Base-by-base conservation (phyloP, 78 protist genomes). In the Acrasis kona region DNA sequence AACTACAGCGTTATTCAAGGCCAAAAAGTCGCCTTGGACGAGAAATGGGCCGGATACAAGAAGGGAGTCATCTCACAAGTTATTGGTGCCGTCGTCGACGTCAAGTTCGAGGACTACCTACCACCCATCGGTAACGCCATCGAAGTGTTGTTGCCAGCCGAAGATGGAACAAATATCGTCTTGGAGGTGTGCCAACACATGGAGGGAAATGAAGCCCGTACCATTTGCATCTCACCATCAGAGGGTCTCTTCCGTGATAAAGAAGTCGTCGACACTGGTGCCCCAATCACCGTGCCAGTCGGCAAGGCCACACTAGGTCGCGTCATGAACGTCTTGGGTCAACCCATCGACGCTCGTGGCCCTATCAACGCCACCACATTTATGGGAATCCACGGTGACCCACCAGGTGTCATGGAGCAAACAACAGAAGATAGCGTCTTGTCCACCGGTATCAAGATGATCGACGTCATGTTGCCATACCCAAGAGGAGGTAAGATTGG, bases 21-120 rank as follows among this genome's bases (percentile, higher is more conserved):
- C 19, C 19, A 50, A 50, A 50, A 50, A 50, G 19, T 50, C 19
- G 19, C 61, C 19, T n/a, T n/a, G n/a, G n/a, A n/a, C n/a, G 61
- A 50, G 19, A 50, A 50, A 50, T 50, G 61, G 61, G 19, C 61
- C 19, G 61, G 61, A 50, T 50, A 50, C 19, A 50, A 50, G 19
- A 50, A 50, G 19, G 61, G 61, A 50, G 61, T 50, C 19, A 19
- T 50, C 19, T 50, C 61, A 50, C 94, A 89, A 90, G 94, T 96
- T 50, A 96, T 96, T 72, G 99, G 98, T 81, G 98, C 99, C 79
- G 99, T 96, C 72, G 99, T 96, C 41, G 99, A 96, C 76, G 98
- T 94, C 57, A 82, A 95, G 85, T 96, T 96, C 87, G 94, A 89
- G 39, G 92, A 87, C 36, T 92, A 86, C 6, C 92, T 95, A 41